Conservation (phyloP, 2,329 filamentous ascomycete species). For the Sordariomycetes sp. region DNA sequence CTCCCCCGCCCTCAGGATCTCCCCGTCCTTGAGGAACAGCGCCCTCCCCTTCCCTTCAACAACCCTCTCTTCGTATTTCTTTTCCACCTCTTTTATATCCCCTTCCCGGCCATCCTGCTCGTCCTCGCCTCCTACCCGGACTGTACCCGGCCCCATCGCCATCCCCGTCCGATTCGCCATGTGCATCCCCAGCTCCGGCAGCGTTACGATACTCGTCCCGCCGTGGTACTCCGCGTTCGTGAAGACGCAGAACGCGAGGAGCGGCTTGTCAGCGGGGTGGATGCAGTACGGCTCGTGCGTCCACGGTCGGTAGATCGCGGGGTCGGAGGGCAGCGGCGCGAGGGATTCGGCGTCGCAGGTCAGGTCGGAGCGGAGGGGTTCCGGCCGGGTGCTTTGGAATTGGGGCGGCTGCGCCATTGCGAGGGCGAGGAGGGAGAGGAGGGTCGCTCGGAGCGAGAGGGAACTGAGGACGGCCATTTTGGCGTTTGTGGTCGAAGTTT, state of each 20-base stretch:
- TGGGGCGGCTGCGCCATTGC: neutral
- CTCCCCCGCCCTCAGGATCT: neutral
- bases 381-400: neutral
- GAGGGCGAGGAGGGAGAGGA: neutral
- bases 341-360: neutral
- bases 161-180: neutral
- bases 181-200: neutral
- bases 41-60: neutral
- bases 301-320: constrained; percentile 2
- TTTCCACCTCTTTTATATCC: neutral
- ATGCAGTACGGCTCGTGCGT: constrained; percentile 5
- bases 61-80: neutral
- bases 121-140: neutral
- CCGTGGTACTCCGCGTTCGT: constrained; percentile 5
- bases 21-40: constrained; percentile 2
- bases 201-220: constrained; percentile 4
- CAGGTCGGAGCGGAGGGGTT: neutral
- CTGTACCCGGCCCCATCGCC: neutral
- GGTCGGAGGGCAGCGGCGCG: neutral
- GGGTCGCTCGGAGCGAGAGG: neutral
- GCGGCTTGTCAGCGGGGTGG: constrained; percentile 1
- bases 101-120: neutral
- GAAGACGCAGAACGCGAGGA: constrained; percentile 3
- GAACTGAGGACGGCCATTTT: constrained; percentile 1
- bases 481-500: neutral